A percentile compares a stretch with the other conserved stretches of the same genome.
phyloP scores from a whole-genome alignment of 2,329 filamentous ascomycete species.

The Zarea fungicola region DNA sequence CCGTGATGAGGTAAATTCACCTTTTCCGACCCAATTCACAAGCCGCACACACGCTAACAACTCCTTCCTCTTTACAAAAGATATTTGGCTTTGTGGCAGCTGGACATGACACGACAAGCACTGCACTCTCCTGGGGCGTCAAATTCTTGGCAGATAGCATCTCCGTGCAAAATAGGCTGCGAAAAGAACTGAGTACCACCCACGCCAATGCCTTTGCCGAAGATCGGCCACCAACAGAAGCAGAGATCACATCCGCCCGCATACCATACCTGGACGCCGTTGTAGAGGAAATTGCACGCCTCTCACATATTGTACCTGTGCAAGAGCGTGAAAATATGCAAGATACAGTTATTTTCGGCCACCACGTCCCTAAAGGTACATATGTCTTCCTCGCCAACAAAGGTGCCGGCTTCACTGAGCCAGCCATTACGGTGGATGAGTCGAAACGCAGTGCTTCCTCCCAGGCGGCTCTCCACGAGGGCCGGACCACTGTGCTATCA shows the following conservation, averaged over 20 bases:
- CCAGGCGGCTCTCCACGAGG: not conserved
- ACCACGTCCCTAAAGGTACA: constrained; percentile 25
- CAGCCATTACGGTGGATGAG: constrained; percentile 13
- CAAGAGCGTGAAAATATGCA: constrained; percentile 8
- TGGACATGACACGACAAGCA: constrained; percentile 29
- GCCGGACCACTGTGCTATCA: not conserved
- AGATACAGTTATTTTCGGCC: constrained; percentile 25
- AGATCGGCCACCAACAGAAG: constrained; percentile 18
- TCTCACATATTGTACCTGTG: constrained; percentile 13
- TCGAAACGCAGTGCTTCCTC: constrained; percentile 1
- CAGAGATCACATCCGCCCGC: constrained; percentile 20
- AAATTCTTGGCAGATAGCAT: constrained; percentile 20
- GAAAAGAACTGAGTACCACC: constrained; percentile 16
- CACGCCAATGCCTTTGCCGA: constrained; percentile 16
- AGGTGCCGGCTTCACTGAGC: constrained; percentile 11
- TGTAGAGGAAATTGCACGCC: constrained; percentile 28
- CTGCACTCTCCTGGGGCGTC: constrained; percentile 22
- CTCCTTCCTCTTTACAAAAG: constrained; percentile 2
- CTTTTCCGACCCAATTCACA: not conserved
- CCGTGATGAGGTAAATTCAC: constrained; percentile 22
- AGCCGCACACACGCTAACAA: too few relatives aligned
- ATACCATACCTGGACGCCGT: constrained; percentile 28
- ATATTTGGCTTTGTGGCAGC: constrained; percentile 25
- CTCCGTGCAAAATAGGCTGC: constrained; percentile 18
- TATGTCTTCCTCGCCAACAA: constrained; percentile 14